phyloP scores from a whole-genome alignment of 495 filamentous ascomycete species.

The Penicillium chermesinum region DNA sequence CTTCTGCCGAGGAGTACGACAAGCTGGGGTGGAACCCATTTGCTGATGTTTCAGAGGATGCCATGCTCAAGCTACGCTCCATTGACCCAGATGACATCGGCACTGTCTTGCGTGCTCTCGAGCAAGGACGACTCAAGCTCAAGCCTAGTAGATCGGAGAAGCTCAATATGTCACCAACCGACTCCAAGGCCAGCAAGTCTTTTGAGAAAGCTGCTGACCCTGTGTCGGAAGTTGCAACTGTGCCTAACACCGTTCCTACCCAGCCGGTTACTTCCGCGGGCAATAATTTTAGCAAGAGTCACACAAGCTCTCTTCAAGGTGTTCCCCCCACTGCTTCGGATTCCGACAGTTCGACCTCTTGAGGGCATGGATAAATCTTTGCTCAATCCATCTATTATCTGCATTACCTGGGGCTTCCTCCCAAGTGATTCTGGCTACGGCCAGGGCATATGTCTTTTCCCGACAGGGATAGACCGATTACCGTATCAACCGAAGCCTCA shows the following conservation, averaged over 20 bases:
- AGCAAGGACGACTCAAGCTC: constrained; percentile 31
- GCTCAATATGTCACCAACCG: constrained; percentile 29
- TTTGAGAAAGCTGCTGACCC: constrained; percentile 16
- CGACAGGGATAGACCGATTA: not conserved
- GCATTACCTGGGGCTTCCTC: not conserved
- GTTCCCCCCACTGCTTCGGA: constrained; percentile 27
- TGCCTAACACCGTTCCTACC: constrained; percentile 29
- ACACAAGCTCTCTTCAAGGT: constrained; percentile 8
- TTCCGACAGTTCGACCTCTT: constrained; percentile 19
- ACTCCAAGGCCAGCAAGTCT: constrained; percentile 22
- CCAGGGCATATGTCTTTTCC: not conserved
- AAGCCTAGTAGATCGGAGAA: constrained; percentile 33
- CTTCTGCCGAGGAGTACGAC: constrained; percentile 34
- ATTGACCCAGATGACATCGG: constrained; percentile 36
- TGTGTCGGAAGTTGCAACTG: constrained; percentile 18
- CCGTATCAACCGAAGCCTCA: no score
- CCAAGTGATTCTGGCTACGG: not conserved
- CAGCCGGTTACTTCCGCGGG: constrained; percentile 26
- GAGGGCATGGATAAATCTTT: not conserved
- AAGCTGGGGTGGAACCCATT: constrained; percentile 38
- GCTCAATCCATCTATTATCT: not conserved
- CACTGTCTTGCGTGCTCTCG: constrained; percentile 32
- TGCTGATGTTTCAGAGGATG: constrained; percentile 36
- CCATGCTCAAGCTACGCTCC: constrained; percentile 35
- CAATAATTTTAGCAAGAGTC: constrained; percentile 7